phyloP scores from a whole-genome alignment of 1,139 yeast species.

The Suhomyces coccinellae region DNA sequence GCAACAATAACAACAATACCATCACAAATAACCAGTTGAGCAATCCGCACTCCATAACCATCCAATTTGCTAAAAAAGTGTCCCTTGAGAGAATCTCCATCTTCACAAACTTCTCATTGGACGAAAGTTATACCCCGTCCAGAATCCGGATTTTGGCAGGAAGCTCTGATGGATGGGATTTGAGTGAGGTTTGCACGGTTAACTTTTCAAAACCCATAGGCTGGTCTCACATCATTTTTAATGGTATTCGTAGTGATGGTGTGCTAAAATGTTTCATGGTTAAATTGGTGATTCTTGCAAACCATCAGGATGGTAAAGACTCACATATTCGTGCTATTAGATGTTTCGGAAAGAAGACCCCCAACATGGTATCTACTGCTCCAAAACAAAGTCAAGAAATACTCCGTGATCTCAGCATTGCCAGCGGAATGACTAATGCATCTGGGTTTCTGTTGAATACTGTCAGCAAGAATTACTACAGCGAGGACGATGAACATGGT shows the following conservation, averaged over 20 bases:
- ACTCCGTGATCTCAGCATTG: constrained; percentile 31
- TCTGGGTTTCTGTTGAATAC: constrained; percentile 36
- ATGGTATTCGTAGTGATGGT: constrained; percentile 57
- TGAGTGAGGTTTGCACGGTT: constrained; percentile 69
- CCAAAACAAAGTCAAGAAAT: constrained; percentile 19
- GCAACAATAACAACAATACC: constrained; percentile 24
- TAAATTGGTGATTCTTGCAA: constrained; percentile 67
- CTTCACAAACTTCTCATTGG: constrained; percentile 64
- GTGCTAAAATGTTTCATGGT: constrained; percentile 73
- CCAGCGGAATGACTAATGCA: constrained; percentile 17
- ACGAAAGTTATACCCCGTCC: constrained; percentile 93
- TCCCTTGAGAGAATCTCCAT: constrained; percentile 68
- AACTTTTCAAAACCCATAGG: constrained; percentile 76
- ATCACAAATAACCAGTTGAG: constrained; percentile 40
- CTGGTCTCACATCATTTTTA: constrained; percentile 77
- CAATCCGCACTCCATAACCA: constrained; percentile 83
- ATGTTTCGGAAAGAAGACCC: constrained; percentile 44
- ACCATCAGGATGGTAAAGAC: constrained; percentile 96
- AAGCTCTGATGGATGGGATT: constrained; percentile 76
- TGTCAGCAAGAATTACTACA: constrained; percentile 14
- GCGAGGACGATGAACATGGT: constrained; percentile 13
- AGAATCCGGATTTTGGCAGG: constrained; percentile 75
- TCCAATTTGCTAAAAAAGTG: constrained; percentile 80
- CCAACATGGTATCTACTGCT: constrained; percentile 6
- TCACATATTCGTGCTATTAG: constrained; percentile 81